Base-by-base conservation (phyloP, 345 rosid species). In the Litchi chinensis region DNA sequence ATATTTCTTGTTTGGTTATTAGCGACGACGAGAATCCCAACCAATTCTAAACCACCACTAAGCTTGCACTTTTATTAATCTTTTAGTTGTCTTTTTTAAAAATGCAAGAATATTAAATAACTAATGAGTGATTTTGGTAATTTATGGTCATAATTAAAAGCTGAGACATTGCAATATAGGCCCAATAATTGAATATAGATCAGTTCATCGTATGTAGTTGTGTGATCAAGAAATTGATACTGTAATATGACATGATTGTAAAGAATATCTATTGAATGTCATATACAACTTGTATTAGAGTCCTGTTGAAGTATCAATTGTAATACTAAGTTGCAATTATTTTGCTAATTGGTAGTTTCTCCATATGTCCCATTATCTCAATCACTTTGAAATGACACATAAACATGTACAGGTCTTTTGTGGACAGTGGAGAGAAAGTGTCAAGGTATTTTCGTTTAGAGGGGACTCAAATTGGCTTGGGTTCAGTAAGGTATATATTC, bases 391-490 rank as follows among this genome's bases (percentile, higher is more conserved):
- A 71, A 50, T 65, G 4, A n/a, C 28, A 9, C 59, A 69, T 68
- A 37, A 73, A 24, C 70, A 37, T 65, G 63, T 82, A 70, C 89
- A 90, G 95, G 92, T 89, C 68, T 82, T 87, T 52, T 90, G 95
- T 83, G 91, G 90, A 52, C 82, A 87, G 46, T 87, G 92, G 92
- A 78, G 65, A 72, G 76, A 83, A 76, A 82, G 67, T 67, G 68
- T 73, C 13, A 86, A 83, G 83, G 83, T 76, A 66, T 90, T 90
- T 74, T 82, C 92, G 28, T 91, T 90, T 75, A 84, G 92, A 81
- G 95, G 93, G 60, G 93, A 92, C 71, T 89, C 93, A 71, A 92
- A 90, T 79, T 92, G 91, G 93, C 93, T 91, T 56, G 95, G 93
- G 13, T 89, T 90, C 79, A 76, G 86, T 71, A 91, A 90, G 95